phyloP scores from a whole-genome alignment of 192 early-diverging fungal species.

The Linnemannia schmuckeri region DNA sequence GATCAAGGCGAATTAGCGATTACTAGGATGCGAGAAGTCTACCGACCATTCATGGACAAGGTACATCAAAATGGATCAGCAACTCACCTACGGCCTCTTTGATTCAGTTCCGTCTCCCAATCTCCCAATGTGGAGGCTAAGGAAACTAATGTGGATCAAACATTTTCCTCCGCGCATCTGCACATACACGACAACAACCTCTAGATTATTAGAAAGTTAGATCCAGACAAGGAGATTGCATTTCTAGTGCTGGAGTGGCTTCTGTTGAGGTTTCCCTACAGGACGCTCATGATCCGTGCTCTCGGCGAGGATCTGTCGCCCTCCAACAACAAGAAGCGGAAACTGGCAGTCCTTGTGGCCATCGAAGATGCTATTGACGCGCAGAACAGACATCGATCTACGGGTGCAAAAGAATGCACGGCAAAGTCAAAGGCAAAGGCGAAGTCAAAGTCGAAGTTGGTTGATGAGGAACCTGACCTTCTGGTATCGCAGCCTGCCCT shows the following conservation, averaged over 20 bases:
- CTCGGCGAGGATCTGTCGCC: conserved; percentile 15
- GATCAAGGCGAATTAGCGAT: background rate
- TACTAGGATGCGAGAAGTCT: conserved; percentile 18
- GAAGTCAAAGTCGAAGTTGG: background rate
- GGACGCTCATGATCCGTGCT: conserved; percentile 4
- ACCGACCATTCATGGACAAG: conserved; percentile 26
- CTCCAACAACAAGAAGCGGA: conserved; percentile 18
- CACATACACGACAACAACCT: background rate
- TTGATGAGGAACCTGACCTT: background rate
- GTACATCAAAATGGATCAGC: background rate
- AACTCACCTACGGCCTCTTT: too few species aligned
- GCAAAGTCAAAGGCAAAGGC: background rate
- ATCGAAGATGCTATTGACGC: conserved; percentile 28
- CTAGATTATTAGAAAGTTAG: conserved; percentile 36
- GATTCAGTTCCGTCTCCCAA: too few species aligned
- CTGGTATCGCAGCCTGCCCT: background rate
- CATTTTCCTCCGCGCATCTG: background rate
- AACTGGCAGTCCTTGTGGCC: conserved; percentile 22
- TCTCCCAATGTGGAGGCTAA: too few species aligned
- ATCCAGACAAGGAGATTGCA: conserved; percentile 24
- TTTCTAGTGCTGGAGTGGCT: conserved; percentile 33
- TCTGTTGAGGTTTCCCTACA: conserved; percentile 9
- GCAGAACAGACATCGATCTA: background rate
- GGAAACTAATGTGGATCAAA: background rate
- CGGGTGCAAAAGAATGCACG: background rate